phyloP scores from a whole-genome alignment of 1,139 yeast genomes.

The Pichia norvegensis region DNA sequence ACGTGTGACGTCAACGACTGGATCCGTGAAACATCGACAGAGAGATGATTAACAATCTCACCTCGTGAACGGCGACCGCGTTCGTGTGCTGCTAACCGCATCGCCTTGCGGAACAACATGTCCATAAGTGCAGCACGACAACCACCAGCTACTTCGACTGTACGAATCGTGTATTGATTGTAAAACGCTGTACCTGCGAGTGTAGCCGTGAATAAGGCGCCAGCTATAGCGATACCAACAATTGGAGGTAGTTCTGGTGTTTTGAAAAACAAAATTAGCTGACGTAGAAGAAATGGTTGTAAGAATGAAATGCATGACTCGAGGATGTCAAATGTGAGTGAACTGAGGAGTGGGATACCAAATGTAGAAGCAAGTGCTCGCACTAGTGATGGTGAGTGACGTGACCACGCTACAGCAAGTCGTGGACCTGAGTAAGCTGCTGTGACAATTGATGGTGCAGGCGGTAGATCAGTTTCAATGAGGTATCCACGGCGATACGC shows the following conservation, averaged over 20 bases:
- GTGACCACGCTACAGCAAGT: constrained; percentile 33
- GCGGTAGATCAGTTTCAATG: constrained; percentile 46
- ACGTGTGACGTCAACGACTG: constrained; percentile 46
- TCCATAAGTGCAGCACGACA: constrained; percentile 45
- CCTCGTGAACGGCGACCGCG: constrained; percentile 43
- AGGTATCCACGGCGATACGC: constrained; percentile 43
- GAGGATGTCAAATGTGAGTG: constrained; percentile 39
- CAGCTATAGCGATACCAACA: constrained; percentile 44
- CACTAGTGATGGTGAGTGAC: constrained; percentile 35
- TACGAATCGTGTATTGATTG: constrained; percentile 46
- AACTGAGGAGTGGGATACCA: constrained; percentile 37
- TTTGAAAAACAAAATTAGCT: constrained; percentile 41
- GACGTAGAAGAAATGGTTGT: constrained; percentile 51
- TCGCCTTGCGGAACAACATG: constrained; percentile 43
- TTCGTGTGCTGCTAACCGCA: constrained; percentile 41
- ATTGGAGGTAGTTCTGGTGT: constrained; percentile 28
- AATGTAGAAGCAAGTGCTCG: constrained; percentile 40
- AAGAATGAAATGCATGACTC: constrained; percentile 41
- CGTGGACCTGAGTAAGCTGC: constrained; percentile 32
- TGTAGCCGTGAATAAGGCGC: constrained; percentile 43
- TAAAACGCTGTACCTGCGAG: constrained; percentile 39
- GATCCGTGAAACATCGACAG: constrained; percentile 53
- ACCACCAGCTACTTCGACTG: constrained; percentile 46
- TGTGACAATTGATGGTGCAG: constrained; percentile 42
- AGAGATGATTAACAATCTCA: constrained; percentile 48